Evolutionary conservation across 768 basidiomycete genomes (phyloP), one percentile per base, ranked within the genome.

Genomic region (Suillus subalutaceus): DNA sequence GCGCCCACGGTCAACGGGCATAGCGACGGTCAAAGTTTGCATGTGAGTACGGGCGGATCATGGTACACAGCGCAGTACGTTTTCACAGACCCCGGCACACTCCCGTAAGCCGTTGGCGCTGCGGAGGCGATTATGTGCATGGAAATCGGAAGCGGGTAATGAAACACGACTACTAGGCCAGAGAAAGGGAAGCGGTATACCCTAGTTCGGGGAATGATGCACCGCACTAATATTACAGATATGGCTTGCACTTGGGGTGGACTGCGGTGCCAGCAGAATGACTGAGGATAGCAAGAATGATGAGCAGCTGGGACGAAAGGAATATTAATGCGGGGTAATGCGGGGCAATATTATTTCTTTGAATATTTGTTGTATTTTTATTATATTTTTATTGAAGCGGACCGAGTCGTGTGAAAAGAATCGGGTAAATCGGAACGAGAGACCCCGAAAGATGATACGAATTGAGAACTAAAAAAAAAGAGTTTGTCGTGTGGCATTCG

Each of bases 311-410:
- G 52, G 52, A 30, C 52, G 16, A 52, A 52, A 4, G 30, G 35
- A 12, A 13, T 41, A 41, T 40, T 20, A 55, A 53, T 67, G 66
- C 44, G 66, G 66, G 66, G 66, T 63, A 41, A 41, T 41, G 40
- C 13, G 40, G 40, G 40, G 37, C 37, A 37, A 37, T 37, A 37
- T 37, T 37, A 37, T 37, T 55, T 55, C 8, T 35, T 30, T 15
- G 52, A 53, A 53, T 53, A 53, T 53, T 53, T 53, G 15, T 26
- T 4, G 30, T 55, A 2, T 41, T 55, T 55, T 52, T 35, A 44
- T 46, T 59, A 5, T 60, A 26, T 44, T 43, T 46, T 44, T 55
- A 32, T 32, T 18, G 30, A 18, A 32, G 53, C 53, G 57, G 57
- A 59, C 41, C 41, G 59, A 9, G 26, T 15, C 26, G 58, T 59